Evolutionary conservation across 805 yeast species (phyloP), one percentile per base, ranked within the genome.

Genomic region (Saccharomycopsis fibuligera): DNA sequence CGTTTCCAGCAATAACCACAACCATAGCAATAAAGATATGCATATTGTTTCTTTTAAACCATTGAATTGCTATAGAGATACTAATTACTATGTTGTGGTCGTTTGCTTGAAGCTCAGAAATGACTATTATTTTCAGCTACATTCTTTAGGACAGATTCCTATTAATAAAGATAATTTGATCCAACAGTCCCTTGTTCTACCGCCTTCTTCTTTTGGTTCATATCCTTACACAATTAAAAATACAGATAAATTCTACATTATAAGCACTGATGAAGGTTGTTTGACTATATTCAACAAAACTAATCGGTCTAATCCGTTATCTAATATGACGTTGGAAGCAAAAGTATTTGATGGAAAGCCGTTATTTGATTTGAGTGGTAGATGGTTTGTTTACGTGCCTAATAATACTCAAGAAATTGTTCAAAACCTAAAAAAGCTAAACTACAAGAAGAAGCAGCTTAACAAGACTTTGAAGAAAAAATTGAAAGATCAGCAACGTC

Each of bases 201-300:
- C 66, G 1, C 64, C 66, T 2, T 56, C 56, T 3, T 53, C 57
- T 2, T 47, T 55, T 41, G 66, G 63, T 1, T 27, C 45, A 4
- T 47, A 31, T 5, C 66, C 66, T 2, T 64, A 45, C 45, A 50
- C 54, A 2, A 35, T 57, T 19, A 56, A 57, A 24, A 47, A 56
- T 1, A 56, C 62, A 1, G 35, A 41, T 4, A 31, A 48, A 8
- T 61, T 56, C 38, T 56, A 62, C 29, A 62, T 61, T 1, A 56
- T 65, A 24, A 53, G 61, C 4, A 58, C 65, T 10, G 46, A 54
- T 44, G 62, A 63, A 36, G 68, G 68, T 0, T 55, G 57, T 2
- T 45, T 63, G 33, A 53, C 62, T 0, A 48, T 64, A 1, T 61
- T 62, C 49, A 54, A 62, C 31, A 52, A 48, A 22, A 6, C 9